A percentile compares a stretch with the other conserved stretches of the same genome.
These are phyloP conservation scores for Xylaria intraflava DNA, from an alignment of 495 filamentous ascomycete genomes.

Conservation along the genomic window DNA sequence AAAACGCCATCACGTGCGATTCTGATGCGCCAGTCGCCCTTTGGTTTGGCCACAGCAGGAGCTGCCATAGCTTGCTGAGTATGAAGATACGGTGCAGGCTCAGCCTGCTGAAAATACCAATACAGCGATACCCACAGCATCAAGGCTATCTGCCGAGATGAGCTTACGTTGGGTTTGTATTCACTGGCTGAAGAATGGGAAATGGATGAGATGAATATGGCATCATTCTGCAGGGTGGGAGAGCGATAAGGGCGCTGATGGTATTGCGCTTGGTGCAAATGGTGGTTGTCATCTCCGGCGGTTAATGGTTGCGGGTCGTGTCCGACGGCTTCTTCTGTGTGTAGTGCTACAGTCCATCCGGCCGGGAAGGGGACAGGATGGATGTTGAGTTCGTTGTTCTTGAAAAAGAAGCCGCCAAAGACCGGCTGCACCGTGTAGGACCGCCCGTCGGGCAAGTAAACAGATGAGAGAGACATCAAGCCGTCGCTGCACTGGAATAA, in stretches of 20 bases:
- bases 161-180: slow-evolving; percentile 70
- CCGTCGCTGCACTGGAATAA: not conserved
- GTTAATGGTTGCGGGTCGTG: slow-evolving; percentile 18
- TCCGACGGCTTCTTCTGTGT: slow-evolving; percentile 56
- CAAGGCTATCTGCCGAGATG: slow-evolving; percentile 83
- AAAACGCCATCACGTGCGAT: slow-evolving; percentile 83
- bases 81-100: slow-evolving; percentile 48
- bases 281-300: slow-evolving; percentile 16
- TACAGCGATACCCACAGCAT: slow-evolving; percentile 92
- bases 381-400: slow-evolving; percentile 62
- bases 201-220: slow-evolving; percentile 83
- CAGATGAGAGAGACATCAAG: slow-evolving; percentile 34
- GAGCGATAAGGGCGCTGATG: slow-evolving; percentile 58
- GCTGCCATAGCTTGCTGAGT: slow-evolving; percentile 59
- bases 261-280: slow-evolving; percentile 19
- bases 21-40: slow-evolving; percentile 80
- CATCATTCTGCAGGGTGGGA: slow-evolving; percentile 71
- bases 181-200: slow-evolving; percentile 73
- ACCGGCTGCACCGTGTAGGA: slow-evolving; percentile 72
- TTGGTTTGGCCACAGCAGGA: slow-evolving; percentile 62
- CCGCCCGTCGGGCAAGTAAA: slow-evolving; percentile 81
- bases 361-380: slow-evolving; percentile 67
- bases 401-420: slow-evolving; percentile 85
- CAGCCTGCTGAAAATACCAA: slow-evolving; percentile 91
- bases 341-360: slow-evolving; percentile 82